phyloP scores from a whole-genome alignment of 78 protist genomes.

The Trichosphaerium sp. region DNA sequence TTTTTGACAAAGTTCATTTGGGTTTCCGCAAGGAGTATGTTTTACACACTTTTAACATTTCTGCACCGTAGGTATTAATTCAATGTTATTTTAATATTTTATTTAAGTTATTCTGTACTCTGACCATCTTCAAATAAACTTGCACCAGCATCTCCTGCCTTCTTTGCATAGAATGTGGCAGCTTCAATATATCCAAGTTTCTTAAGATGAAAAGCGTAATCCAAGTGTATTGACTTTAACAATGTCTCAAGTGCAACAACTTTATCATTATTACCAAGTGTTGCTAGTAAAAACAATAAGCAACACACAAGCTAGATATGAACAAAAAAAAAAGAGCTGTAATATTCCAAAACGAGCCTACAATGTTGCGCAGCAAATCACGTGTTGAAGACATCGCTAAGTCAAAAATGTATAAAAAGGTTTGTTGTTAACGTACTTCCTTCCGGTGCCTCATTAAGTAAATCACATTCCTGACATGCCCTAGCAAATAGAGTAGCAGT shows the following conservation, averaged over 20 bases:
- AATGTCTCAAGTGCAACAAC: conserved; percentile 19
- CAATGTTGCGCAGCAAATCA: too few species aligned
- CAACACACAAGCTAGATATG: neutral
- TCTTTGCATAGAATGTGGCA: conserved; percentile 13
- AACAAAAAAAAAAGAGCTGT: neutral
- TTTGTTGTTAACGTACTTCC: too few species aligned
- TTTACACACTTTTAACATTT: too few species aligned
- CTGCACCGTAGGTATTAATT: too few species aligned
- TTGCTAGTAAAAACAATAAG: neutral
- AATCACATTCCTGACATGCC: conserved; percentile 10
- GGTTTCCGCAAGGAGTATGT: too few species aligned
- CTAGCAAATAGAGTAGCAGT: conserved; percentile 13
- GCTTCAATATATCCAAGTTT: conserved; percentile 8
- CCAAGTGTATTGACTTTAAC: conserved; percentile 22
- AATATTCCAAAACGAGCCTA: too few species aligned
- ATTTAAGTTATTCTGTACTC: too few species aligned
- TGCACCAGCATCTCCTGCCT: conserved; percentile 24
- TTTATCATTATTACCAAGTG: neutral
- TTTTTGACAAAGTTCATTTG: too few species aligned
- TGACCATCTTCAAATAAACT: too few species aligned
- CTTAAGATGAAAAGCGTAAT: conserved; percentile 19
- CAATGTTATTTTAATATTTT: too few species aligned
- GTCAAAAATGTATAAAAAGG: too few species aligned
- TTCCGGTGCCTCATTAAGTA: neutral
- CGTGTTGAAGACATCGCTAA: too few species aligned